phyloP scores from a whole-genome alignment of 2,329 filamentous ascomycete species.

The Capronia epimyces region DNA sequence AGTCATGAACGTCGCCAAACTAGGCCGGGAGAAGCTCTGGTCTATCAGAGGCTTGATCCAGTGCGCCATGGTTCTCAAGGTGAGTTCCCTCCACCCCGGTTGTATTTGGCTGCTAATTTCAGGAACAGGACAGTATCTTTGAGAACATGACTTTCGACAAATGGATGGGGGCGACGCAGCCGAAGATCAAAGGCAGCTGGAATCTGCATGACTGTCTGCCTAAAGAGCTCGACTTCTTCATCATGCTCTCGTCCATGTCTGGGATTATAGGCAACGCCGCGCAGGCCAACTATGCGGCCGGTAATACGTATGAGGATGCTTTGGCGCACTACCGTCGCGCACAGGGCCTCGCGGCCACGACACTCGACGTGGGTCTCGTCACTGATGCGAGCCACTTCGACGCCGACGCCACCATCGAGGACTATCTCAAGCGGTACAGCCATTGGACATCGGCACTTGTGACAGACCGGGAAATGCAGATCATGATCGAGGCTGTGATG shows the following conservation, averaged over 20 bases:
- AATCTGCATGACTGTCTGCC: conserved; percentile 29
- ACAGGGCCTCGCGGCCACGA: conserved; percentile 29
- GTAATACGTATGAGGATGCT: conserved; percentile 35
- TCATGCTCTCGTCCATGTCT: conserved; percentile 38
- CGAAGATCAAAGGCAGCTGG: conserved; percentile 35
- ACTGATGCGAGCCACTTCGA: conserved; percentile 15
- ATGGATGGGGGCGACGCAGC: conserved; percentile 31
- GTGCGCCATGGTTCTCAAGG: conserved; percentile 41
- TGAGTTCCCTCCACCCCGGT: not conserved
- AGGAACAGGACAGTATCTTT: conserved; percentile 20
- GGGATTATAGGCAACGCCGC: conserved; percentile 43
- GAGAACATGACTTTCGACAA: conserved; percentile 34
- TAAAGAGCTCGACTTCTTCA: conserved; percentile 37
- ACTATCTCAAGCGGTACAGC: not conserved
- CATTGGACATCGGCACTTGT: not conserved
- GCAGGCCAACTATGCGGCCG: conserved; percentile 41
- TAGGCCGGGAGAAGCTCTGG: not conserved
- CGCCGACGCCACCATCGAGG: not conserved
- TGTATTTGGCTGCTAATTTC: too few relatives aligned
- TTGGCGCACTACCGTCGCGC: conserved; percentile 31
- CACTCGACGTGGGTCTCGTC: conserved; percentile 33
- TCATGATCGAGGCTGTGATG: not conserved
- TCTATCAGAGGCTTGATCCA: conserved; percentile 33
- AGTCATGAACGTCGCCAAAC: not conserved
- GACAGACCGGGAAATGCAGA: not conserved